Evolutionary conservation across 257 asterid species (phyloP), one percentile per base, ranked within the genome.

Genomic region (Capsicum chinense): DNA sequence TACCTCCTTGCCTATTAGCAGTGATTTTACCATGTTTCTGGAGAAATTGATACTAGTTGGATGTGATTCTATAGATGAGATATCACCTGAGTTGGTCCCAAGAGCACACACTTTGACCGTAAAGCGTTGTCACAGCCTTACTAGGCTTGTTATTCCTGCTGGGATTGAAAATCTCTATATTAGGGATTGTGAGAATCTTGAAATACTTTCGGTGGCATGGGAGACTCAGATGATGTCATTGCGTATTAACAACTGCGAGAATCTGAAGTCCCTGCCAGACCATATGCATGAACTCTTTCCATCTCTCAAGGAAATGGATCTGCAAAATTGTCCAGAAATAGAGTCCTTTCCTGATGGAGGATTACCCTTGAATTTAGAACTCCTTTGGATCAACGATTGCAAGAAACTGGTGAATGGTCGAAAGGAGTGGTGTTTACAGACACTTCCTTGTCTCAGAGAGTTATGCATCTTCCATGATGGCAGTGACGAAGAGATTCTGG

Each of bases 311-410:
- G 0, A 0, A 7, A 17, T 48, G 35, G 0, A 1, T 0, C 0
- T 84, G 13, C 0, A 0, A 1, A 5, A 44, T 3, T 79, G 87
- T 19, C 13, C 83, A 4, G 83, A 59, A 60, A 58, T 85, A 3
- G 84, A 80, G 9, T 81, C 44, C 44, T 81, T 85, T 39, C 85
- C 85, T 6, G 79, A 70, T 7, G 84, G 67, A 48, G 87, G 87
- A 47, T 58, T 85, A 52, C 85, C 76, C 68, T 81, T 50, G 11
- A 19, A 71, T 73, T 71, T 85, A 74, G 50, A 69, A 80, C 1
- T 10, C 8, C 67, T 58, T 21, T 6, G 5, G 15, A 80, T 85
- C 66, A 0, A 0, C 3, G 5, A 58, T 10, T 85, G 85, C 15
- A 8, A 44, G 59, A 80, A 58, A 69, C 59, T 80, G 9, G 39